phyloP scores from a whole-genome alignment of 306 rosid species.

The Adenanthera pavonina region DNA sequence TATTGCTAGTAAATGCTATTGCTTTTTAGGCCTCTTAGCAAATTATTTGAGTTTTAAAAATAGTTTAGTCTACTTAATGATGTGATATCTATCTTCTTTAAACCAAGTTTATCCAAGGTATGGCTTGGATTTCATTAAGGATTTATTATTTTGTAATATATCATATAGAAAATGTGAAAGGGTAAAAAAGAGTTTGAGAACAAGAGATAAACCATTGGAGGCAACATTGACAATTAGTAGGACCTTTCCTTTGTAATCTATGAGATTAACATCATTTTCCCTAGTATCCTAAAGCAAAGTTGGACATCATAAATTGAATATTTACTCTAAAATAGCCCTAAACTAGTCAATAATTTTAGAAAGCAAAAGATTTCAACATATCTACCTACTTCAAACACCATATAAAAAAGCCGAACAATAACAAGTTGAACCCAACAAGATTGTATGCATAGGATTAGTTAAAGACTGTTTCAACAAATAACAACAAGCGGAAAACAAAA shows the following conservation, averaged over 20 bases:
- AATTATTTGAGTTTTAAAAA: no score
- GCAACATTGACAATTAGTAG: slow-evolving; percentile 96
- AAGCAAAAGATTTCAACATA: background rate
- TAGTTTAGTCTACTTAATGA: no score
- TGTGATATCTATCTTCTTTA: no score
- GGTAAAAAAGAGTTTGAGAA: background rate
- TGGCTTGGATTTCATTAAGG: background rate
- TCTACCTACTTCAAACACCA: background rate
- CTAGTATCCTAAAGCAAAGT: slow-evolving; percentile 70
- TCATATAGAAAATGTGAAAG: background rate
- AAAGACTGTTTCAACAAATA: no score
- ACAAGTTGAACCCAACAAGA: background rate
- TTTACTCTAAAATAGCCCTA: background rate
- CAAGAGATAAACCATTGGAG: slow-evolving; percentile 75
- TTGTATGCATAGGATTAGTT: no score
- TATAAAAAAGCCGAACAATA: background rate
- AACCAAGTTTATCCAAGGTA: no score
- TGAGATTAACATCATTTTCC: slow-evolving; percentile 87
- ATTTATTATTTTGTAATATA: background rate
- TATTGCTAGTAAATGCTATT: no score
- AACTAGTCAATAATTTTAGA: background rate
- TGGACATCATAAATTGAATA: background rate
- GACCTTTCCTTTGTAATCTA: slow-evolving; percentile 83
- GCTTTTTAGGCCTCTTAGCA: no score
- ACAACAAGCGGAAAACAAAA: no score